Evolutionary conservation across 2,329 filamentous ascomycete species (phyloP).

Genomic region (Calonectria crousiana): DNA sequence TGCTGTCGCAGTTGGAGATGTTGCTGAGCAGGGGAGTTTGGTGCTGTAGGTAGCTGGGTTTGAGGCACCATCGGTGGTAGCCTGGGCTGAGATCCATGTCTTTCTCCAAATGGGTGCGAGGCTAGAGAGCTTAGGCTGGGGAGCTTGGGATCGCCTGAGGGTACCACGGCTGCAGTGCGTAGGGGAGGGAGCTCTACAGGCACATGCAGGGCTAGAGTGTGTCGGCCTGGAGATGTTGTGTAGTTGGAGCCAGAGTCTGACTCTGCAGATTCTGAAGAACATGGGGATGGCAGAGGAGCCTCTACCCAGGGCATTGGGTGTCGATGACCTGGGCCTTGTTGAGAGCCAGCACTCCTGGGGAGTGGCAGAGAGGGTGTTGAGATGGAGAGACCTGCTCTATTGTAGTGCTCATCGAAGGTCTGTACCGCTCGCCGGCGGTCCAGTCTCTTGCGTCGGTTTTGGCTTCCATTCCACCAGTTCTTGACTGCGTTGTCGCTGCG

Average conservation of each 20-base stretch:
- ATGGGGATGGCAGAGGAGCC: constrained; percentile 52
- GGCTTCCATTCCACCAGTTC: constrained; percentile 97
- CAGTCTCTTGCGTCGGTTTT: constrained; percentile 79
- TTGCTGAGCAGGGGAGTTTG: constrained; percentile 43
- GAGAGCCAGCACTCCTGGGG: constrained; percentile 31
- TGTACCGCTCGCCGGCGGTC: constrained; percentile 52
- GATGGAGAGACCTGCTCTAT: constrained; percentile 47
- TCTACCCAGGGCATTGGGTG: constrained; percentile 44
- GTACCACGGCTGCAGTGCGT: constrained; percentile 17
- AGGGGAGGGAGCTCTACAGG: constrained; percentile 58
- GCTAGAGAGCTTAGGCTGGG: constrained; percentile 44
- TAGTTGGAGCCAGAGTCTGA: constrained; percentile 76
- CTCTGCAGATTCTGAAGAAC: constrained; percentile 62
- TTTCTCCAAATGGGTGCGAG: constrained; percentile 27
- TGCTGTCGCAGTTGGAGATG: constrained; percentile 28
- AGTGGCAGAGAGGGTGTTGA: constrained; percentile 33
- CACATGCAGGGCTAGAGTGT: constrained; percentile 50
- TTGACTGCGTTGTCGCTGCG: constrained; percentile 96
- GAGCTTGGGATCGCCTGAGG: constrained; percentile 38
- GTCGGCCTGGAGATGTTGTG: constrained; percentile 67
- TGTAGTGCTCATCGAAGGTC: constrained; percentile 38
- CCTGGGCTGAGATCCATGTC: constrained; percentile 28
- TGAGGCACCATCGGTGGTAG: constrained; percentile 28
- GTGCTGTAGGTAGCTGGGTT: constrained; percentile 44
- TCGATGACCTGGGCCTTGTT: constrained; percentile 35